Conservation (phyloP, 371 early-diverging fungal genomes). For the Ordospora colligata region DNA sequence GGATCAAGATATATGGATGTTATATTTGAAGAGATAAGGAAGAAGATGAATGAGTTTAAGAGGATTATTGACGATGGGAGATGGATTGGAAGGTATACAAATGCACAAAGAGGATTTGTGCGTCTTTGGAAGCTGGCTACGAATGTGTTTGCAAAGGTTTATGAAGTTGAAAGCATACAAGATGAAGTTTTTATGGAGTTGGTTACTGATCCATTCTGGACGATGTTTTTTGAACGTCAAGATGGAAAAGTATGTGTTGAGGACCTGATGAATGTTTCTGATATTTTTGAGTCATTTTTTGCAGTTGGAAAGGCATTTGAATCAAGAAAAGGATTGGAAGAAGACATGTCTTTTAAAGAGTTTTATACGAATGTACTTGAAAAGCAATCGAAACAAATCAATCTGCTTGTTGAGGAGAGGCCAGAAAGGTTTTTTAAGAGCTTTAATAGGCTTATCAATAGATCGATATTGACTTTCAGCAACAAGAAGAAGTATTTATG, state of each 20-base stretch:
- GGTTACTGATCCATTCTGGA: background rate
- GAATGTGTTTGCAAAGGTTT: background rate
- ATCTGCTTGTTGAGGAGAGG: conserved; percentile 21
- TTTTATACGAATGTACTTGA: background rate
- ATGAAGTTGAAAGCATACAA: too few species aligned
- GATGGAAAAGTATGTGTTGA: background rate
- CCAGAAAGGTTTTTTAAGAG: conserved; percentile 36
- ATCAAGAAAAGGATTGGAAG: background rate
- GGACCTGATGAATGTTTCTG: background rate
- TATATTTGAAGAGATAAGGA: background rate
- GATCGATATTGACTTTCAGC: conserved; percentile 38
- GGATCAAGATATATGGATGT: background rate
- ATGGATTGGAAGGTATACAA: background rate
- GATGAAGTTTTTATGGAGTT: background rate
- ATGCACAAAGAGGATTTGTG: background rate
- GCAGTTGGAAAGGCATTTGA: conserved; percentile 9
- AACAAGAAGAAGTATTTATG: conserved; percentile 43
- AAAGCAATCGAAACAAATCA: conserved; percentile 27
- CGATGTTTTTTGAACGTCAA: background rate
- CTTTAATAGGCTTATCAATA: conserved; percentile 24
- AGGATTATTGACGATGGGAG: background rate
- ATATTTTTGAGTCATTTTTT: background rate
- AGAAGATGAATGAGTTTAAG: background rate
- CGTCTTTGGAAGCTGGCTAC: background rate
- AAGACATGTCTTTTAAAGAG: background rate